phyloP scores from a whole-genome alignment of 345 rosid genomes.

The Hibiscus mutabilis region DNA sequence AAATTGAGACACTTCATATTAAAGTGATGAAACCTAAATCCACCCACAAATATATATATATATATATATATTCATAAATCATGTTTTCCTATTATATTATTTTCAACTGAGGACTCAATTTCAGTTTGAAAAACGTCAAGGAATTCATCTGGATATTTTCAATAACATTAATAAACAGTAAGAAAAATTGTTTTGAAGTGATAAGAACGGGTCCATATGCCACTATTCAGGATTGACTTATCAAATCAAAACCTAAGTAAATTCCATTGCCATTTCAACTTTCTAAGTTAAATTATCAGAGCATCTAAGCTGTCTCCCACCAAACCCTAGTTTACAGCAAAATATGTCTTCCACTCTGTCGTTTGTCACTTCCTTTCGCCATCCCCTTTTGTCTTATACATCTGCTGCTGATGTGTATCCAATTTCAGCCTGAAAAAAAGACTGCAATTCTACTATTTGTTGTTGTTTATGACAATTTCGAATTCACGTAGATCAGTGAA shows the following conservation, averaged over 20 bases:
- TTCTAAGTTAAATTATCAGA: not conserved
- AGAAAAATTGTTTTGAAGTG: not conserved
- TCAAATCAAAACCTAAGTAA: conserved; percentile 2
- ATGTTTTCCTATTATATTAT: no score
- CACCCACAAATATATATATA: no score
- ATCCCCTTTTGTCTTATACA: not conserved
- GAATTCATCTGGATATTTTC: no score
- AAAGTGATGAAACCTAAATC: no score
- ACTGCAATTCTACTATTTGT: not conserved
- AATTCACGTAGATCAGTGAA: not conserved
- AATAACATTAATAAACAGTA: not conserved
- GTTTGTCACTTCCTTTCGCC: not conserved
- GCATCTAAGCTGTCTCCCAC: conserved; percentile 12
- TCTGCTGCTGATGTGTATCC: not conserved
- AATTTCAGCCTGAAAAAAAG: not conserved
- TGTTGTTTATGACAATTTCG: not conserved
- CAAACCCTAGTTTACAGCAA: not conserved
- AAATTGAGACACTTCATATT: no score
- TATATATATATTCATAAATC: no score
- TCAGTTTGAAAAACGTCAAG: no score
- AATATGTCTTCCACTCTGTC: not conserved
- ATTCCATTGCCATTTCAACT: not conserved
- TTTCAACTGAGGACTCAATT: no score
- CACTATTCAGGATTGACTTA: not conserved
- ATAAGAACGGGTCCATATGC: not conserved